Base-by-base conservation (phyloP, 2,329 filamentous ascomycete genomes). In the Zymoseptoria brevis region DNA sequence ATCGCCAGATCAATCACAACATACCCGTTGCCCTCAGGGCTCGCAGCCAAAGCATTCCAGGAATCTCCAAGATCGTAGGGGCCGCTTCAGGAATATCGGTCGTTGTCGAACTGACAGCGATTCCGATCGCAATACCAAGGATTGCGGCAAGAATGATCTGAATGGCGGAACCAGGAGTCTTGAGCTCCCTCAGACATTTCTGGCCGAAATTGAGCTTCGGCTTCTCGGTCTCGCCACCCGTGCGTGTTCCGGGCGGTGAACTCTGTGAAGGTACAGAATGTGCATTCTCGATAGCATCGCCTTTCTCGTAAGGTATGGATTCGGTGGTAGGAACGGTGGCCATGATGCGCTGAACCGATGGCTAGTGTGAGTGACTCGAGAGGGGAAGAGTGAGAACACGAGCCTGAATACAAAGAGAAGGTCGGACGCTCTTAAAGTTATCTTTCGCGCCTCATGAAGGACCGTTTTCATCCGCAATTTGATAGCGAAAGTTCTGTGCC, bases 81-180 rank as follows among this genome's bases (percentile, higher is more conserved):
- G 72, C 77, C 1, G 77, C 74, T 4, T 73, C 69, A 0, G 78
- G 79, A 2, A 82, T 72, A 1, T 76, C 62, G 0, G 76, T 73
- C 8, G 77, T 76, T 4, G 73, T 73, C 0, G 75, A 71, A 8
- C 75, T 75, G 2, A 82, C 75, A 6, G 73, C 71, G 55, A 82
- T 57, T 48, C 80, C 80, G 48, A 82, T 81, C 8, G 69, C 76
- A 29, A 82, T 77, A 30, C 78, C 80, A n/a, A 80, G 41, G 1
- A 75, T 55, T 11, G 80, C 80, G 1, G 79, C 78, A 29, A 72
- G 66, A 64, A 82, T 75, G 61, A 82, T 82, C 64, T 82, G 80
- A 51, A 76, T 65, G 24, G 78, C 78, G 1, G 77, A 79, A 5
- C 78, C 79, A 1, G 75, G 75, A 56, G 74, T 70, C 55, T 74